phyloP scores from a whole-genome alignment of 345 rosid genomes.

The Triadica sebifera region DNA sequence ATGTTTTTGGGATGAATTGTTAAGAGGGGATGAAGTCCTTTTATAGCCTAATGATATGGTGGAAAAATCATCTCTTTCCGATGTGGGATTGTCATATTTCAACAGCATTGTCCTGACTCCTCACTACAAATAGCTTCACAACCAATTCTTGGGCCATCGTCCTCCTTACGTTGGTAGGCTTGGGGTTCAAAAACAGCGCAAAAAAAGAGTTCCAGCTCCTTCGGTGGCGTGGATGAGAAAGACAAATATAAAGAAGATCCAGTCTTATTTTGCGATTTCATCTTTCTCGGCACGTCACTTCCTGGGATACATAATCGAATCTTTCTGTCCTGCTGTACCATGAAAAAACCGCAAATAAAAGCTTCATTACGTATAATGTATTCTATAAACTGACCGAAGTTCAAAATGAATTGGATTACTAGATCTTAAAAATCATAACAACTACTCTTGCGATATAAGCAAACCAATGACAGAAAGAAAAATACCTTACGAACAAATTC shows the following conservation, averaged over 20 bases:
- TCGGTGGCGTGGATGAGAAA: not conserved
- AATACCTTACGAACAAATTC: not conserved
- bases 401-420: too few relatives aligned
- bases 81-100: too few relatives aligned
- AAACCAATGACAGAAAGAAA: not conserved
- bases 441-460: too few relatives aligned
- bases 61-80: too few relatives aligned
- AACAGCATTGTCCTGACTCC: too few relatives aligned
- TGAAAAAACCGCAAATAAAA: not conserved
- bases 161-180: not conserved
- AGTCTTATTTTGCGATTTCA: not conserved
- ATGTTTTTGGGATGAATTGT: too few relatives aligned
- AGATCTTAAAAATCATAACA: too few relatives aligned
- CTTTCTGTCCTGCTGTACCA: not conserved
- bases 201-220: not conserved
- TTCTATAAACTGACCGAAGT: too few relatives aligned
- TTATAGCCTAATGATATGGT: too few relatives aligned
- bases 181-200: not conserved
- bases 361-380: not conserved
- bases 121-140: not conserved
- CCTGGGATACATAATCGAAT: not conserved
- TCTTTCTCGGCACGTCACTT: not conserved
- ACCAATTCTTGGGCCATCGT: not conserved
- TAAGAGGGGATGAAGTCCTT: too few relatives aligned
- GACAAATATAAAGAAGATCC: not conserved